phyloP scores from a whole-genome alignment of 2,329 filamentous ascomycete genomes.

The Colletotrichum orbiculare region DNA sequence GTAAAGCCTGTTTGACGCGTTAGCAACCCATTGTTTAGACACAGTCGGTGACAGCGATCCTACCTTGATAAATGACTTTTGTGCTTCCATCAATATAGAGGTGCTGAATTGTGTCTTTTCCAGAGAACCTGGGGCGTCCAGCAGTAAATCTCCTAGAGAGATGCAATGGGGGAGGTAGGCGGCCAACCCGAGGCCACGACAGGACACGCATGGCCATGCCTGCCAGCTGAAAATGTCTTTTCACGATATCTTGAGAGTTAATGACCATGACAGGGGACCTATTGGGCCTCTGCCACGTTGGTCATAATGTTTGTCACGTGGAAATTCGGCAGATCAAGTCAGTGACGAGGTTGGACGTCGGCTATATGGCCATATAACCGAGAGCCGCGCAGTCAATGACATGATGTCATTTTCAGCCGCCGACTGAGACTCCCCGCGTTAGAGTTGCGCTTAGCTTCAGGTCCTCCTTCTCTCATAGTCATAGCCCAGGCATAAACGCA shows the following conservation, averaged over 20 bases:
- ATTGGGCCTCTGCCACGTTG: too few relatives aligned
- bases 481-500: too few relatives aligned
- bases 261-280: too few relatives aligned
- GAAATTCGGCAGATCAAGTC: neutral
- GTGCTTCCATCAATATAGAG: conserved; percentile 43
- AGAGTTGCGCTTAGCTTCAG: too few relatives aligned
- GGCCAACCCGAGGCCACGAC: too few relatives aligned
- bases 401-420: too few relatives aligned
- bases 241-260: too few relatives aligned
- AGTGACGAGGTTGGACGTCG: neutral
- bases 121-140: conserved; percentile 33
- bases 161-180: neutral
- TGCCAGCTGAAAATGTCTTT: too few relatives aligned
- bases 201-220: too few relatives aligned
- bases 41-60: neutral
- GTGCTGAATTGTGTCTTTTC: conserved; percentile 44
- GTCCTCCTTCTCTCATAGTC: too few relatives aligned
- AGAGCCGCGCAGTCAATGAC: neutral
- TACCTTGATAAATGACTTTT: conserved; percentile 51
- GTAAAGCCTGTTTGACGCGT: conserved; percentile 46
- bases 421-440: too few relatives aligned
- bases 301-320: neutral
- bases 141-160: neutral
- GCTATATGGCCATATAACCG: conserved; percentile 8
- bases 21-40: neutral